These are phyloP conservation scores for Backusella circina DNA, from an alignment of 192 early-diverging fungal species.

Conservation along the genomic window DNA sequence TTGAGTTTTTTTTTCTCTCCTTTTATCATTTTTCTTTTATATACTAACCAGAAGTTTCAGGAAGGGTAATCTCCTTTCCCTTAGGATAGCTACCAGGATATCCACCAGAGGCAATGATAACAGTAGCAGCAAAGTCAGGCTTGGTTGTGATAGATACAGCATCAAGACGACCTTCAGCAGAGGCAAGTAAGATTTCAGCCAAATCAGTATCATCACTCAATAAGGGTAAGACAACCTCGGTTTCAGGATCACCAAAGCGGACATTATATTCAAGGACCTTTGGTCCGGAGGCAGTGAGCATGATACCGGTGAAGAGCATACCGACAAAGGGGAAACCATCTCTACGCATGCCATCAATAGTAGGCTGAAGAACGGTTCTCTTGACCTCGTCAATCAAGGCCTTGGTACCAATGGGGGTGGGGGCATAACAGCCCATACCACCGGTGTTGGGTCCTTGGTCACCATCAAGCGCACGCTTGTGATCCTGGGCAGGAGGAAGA, in stretches of 20 bases:
- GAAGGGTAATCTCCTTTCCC: conserved; percentile 71
- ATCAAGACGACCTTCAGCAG: conserved; percentile 88
- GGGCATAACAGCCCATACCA: conserved; percentile 98
- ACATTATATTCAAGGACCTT: conserved; percentile 98
- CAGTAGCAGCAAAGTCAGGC: conserved; percentile 80
- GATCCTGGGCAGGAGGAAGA: conserved; percentile 95
- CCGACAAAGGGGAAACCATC: conserved; percentile 97
- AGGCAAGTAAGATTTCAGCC: conserved; percentile 83
- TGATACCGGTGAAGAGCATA: conserved; percentile 93
- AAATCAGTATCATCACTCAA: conserved; percentile 82
- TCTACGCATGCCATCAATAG: conserved; percentile 93
- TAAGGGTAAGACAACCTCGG: conserved; percentile 91
- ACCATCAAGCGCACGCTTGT: conserved; percentile 94
- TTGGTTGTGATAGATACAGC: conserved; percentile 74
- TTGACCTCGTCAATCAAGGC: conserved; percentile 71
- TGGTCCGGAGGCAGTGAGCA: conserved; percentile 87
- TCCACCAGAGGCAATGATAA: conserved; percentile 88
- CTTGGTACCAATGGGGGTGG: conserved; percentile 86
- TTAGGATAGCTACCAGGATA: conserved; percentile 90
- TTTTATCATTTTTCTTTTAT: background rate
- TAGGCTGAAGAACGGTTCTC: conserved; percentile 80
- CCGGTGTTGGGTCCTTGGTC: conserved; percentile 96
- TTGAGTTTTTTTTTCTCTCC: conserved; percentile 22
- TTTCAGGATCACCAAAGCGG: conserved; percentile 98
- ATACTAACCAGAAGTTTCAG: conserved; percentile 20